Evolutionary conservation across 2,329 filamentous ascomycete genomes (phyloP), one percentile per base, ranked within the genome.

Genomic region (Dothideomycetidae sp.): DNA sequence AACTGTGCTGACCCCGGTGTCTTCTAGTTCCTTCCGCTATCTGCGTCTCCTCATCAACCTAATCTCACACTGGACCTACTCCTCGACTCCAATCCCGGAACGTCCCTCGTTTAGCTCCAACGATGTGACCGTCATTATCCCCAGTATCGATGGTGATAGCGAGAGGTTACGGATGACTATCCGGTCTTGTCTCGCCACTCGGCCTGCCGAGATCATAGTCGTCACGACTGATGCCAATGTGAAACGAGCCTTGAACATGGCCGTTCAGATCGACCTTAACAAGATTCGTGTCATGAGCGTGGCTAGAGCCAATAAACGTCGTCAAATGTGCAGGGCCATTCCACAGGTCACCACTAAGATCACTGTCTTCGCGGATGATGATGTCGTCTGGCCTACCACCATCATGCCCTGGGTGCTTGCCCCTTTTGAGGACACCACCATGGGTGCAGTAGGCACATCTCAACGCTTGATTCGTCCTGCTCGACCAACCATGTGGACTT

Each of bases 121-220:
- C 48, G 83, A 96, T 71, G 85, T 93, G 51, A 93, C 88, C 4
- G 84, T 94, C 46, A 82, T 96, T 50, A 81, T 94, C 43, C 88
- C 88, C 5, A 92, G 86, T 9, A 85, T 96, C 46, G 83, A 92
- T 53, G 83, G 85, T 43, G 77, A 75, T 44, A 84, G 88, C 42
- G 77, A 85, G 50, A 83, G 92, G 53, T 68, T 96, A 43, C 76
- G 78, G 37, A 75, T 80, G 42, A 93, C 85, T 12, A 70, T 96
- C 28, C 68, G 78, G 53, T 84, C 80, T 51, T 84, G 83, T 46
- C 64, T 86, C 34, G 71, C 71, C 14, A 80, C 78, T 50, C 63
- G 73, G 39, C 79, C 81, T 1, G 68, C 65, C 40, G 75, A 83
- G 58, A 60, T 96, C 42, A 78, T 94, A 36, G 67, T 96, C 39